phyloP scores from a whole-genome alignment of 176 grass and related monocot species.

The Dactylis glomerata region DNA sequence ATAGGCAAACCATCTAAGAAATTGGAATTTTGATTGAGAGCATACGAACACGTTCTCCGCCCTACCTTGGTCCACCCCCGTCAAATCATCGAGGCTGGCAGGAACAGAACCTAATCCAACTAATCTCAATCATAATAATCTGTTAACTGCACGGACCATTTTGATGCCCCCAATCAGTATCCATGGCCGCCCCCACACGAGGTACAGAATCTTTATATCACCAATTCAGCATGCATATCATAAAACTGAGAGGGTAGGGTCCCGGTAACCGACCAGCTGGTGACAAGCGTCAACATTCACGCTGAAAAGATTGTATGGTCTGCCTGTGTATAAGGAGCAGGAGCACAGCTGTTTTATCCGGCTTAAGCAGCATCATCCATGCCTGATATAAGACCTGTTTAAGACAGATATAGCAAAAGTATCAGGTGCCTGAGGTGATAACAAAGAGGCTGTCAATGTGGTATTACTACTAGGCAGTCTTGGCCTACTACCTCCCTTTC shows the following conservation, averaged over 20 bases:
- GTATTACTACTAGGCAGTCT: too few species aligned
- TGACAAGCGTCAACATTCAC: conserved; percentile 15
- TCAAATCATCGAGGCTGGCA: conserved; percentile 4
- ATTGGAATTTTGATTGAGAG: background rate
- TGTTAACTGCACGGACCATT: background rate
- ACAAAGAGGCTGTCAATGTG: background rate
- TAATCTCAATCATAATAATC: conserved; percentile 11
- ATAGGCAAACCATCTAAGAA: background rate
- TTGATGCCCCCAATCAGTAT: conserved; percentile 12
- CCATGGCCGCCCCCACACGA: conserved; percentile 18
- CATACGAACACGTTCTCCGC: background rate
- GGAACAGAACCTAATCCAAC: conserved; percentile 6
- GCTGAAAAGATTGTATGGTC: background rate
- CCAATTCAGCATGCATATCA: background rate
- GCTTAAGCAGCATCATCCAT: background rate
- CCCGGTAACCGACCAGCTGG: conserved; percentile 6
- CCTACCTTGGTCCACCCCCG: background rate
- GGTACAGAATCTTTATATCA: conserved; percentile 33
- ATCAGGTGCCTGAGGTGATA: background rate
- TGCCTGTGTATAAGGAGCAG: background rate
- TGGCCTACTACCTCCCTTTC: too few species aligned
- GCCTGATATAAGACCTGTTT: background rate
- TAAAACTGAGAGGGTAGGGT: conserved; percentile 30
- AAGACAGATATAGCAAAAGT: background rate
- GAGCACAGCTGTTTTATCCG: background rate